Evolutionary conservation across 1,284 basidiomycete genomes (phyloP), one percentile per base, ranked within the genome.

Genomic region (Sporisorium sorghi): DNA sequence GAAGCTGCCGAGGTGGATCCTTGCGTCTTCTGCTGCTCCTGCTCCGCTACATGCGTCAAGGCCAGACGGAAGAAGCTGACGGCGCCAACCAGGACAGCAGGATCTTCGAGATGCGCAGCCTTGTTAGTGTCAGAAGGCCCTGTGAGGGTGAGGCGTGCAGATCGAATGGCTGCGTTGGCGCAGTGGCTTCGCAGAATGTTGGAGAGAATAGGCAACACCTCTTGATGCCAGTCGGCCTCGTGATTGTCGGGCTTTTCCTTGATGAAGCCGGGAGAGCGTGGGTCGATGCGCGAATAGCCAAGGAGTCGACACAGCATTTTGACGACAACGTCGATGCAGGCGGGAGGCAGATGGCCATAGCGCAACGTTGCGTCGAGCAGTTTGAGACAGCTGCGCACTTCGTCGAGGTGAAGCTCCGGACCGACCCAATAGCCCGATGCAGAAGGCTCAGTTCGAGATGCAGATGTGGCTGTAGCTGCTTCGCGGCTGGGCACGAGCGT

Each of bases 161-260:
- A 62, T 24, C 79, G 78, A 37, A 84, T 61, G 11, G 76, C 69
- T 17, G 78, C 72, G 40, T 83, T 80, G 17, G 82, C 83, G 35
- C 75, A 78, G 64, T 84, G 83, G 51, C 81, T 82, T 5, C 71
- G 52, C 7, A 84, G 68, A n/a, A 84, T 56, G 58, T 83, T 80
- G 33, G 66, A 67, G 9, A 83, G 52, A 37, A 82, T 61, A 3
- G 61, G 62, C 51, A 63, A 39, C 19, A 76, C 73, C 23, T 78
- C 75, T 14, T 53, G 56, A 35, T 58, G 60, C 70, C 66, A 80
- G 15, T 61, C 65, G 3, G 57, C 35, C 32, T 72, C 70, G 26
- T 67, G 40, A 9, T 58, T 49, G 15, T 66, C 59, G 19, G 58
- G 17, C 24, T 57, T 68, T n/a, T 53, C 14, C n/a, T 40, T 35